Evolutionary conservation across 805 yeast species (phyloP).

Genomic region (Debaryomyces hansenii): DNA sequence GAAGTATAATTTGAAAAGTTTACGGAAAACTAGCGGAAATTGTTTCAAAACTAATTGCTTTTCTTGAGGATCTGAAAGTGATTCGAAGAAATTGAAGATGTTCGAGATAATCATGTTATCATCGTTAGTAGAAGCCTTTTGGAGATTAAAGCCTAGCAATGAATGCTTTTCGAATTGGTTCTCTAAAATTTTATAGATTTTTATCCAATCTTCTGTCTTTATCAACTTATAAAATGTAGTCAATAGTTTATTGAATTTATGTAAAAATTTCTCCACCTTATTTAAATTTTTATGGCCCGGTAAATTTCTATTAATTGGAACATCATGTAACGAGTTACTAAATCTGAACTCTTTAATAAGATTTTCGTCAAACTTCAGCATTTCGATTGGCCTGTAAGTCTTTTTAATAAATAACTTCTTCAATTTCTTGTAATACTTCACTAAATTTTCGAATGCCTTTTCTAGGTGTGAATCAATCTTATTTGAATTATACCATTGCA

Average conservation of each 20-base stretch:
- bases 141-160: slow-evolving; percentile 55
- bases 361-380: slow-evolving; percentile 38
- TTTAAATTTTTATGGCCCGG: slow-evolving; percentile 46
- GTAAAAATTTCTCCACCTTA: slow-evolving; percentile 61
- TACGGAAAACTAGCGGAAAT: slow-evolving; percentile 70
- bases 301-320: slow-evolving; percentile 46
- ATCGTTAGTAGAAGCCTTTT: slow-evolving; percentile 40
- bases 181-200: slow-evolving; percentile 72
- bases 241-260: slow-evolving; percentile 62
- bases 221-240: slow-evolving; percentile 56
- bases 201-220: slow-evolving; percentile 74
- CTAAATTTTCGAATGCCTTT: slow-evolving; percentile 38
- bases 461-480: slow-evolving; percentile 36
- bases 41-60: slow-evolving; percentile 34
- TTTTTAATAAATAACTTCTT: slow-evolving; percentile 71
- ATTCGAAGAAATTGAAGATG: slow-evolving; percentile 67
- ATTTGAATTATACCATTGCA: slow-evolving; percentile 46
- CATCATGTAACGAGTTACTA: slow-evolving; percentile 41
- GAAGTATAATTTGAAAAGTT: slow-evolving; percentile 64
- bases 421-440: slow-evolving; percentile 57
- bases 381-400: slow-evolving; percentile 59
- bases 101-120: slow-evolving; percentile 64
- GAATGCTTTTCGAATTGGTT: slow-evolving; percentile 60
- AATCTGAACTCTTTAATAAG: slow-evolving; percentile 42
- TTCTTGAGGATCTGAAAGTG: slow-evolving; percentile 51